Base-by-base conservation (phyloP, 2,329 filamentous ascomycete species). In the Sporothrix humicola region DNA sequence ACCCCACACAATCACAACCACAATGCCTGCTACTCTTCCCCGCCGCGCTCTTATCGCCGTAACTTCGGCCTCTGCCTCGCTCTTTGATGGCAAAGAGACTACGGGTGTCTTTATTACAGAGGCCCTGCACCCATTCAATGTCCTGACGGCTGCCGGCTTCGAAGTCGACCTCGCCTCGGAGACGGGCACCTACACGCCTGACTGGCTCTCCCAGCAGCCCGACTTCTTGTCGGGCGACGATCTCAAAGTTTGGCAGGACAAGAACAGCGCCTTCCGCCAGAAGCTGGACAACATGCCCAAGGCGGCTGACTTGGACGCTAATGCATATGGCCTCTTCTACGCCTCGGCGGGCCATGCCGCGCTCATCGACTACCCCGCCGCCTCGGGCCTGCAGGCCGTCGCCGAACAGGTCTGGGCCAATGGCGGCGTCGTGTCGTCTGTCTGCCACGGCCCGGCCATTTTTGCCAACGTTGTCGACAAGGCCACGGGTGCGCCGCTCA, bases 51-150 rank as follows among this genome's bases (percentile, higher is more conserved):
- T 85, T 69, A 84, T 85, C 69, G 79, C 80, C 70, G 77, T 84
- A 59, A 84, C 84, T 31, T 84, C 84, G 3, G 83, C 84, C 23
- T 78, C 78, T 13, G 83, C 81, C n/a, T 76, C 79, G 37, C 80
- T 83, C n/a, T 82, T 80, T 74, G 73, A 82, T 3, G 82, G 82
- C 74, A 81, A 82, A 69, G 80, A 82, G 74, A 83, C 82, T 12
- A 79, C 79, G 1, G 84, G 83, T 12, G 77, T 86, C 68, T 86
- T 86, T 79, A 83, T 86, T 74, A 81, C 78, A 70, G 85, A 86
- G 76, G 85, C 84, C 17, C 80, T 86, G 8, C 84, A 86, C 74
- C 84, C 85, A 0, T 86, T 80, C 80, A 82, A 85, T 20, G 84
- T 85, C 26, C 80, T 86, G 73, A 78, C 74, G 6, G 79, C 78